Evolutionary conservation across 139 green algal genomes (phyloP).

Genomic region (Nannochloris sp.): DNA sequence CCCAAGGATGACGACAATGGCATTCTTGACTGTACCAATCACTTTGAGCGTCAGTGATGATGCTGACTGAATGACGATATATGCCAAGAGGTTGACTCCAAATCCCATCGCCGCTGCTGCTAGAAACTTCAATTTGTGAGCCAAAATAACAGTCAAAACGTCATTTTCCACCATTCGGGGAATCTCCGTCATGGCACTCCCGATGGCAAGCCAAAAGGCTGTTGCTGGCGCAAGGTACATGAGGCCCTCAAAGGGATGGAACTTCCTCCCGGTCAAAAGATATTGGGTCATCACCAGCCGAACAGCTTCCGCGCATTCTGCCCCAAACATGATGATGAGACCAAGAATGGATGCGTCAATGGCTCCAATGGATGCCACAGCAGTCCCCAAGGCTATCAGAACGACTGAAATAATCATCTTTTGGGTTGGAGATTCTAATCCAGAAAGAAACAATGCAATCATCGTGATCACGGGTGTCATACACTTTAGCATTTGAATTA

Average conservation of each 20-base stretch:
- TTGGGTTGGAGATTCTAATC: slow-evolving; percentile 56
- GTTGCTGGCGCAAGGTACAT: slow-evolving; percentile 84
- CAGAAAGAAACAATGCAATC: slow-evolving; percentile 61
- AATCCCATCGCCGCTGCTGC: slow-evolving; percentile 73
- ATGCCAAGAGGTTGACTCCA: slow-evolving; percentile 70
- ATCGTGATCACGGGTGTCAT: slow-evolving; percentile 88
- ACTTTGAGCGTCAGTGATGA: slow-evolving; percentile 74
- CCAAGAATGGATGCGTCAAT: slow-evolving; percentile 53
- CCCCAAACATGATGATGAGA: slow-evolving; percentile 62
- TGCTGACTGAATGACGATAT: slow-evolving; percentile 74
- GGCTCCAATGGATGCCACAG: slow-evolving; percentile 55
- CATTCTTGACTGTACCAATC: slow-evolving; percentile 79
- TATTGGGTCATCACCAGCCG: slow-evolving; percentile 82
- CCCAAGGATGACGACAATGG: slow-evolving; percentile 63
- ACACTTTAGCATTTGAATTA: slow-evolving; percentile 55
- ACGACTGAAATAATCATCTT: slow-evolving; percentile 47
- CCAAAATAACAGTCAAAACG: slow-evolving; percentile 29
- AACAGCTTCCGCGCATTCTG: slow-evolving; percentile 58
- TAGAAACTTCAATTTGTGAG: slow-evolving; percentile 38
- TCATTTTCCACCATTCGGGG: slow-evolving; percentile 32
- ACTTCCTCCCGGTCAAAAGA: slow-evolving; percentile 70
- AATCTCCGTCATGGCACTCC: slow-evolving; percentile 32
- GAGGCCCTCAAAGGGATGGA: slow-evolving; percentile 84
- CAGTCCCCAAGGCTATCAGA: slow-evolving; percentile 61
- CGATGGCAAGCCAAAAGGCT: slow-evolving; percentile 61